Base-by-base conservation (phyloP, 2,329 filamentous ascomycete species). In the Escovopsis sp. region DNA sequence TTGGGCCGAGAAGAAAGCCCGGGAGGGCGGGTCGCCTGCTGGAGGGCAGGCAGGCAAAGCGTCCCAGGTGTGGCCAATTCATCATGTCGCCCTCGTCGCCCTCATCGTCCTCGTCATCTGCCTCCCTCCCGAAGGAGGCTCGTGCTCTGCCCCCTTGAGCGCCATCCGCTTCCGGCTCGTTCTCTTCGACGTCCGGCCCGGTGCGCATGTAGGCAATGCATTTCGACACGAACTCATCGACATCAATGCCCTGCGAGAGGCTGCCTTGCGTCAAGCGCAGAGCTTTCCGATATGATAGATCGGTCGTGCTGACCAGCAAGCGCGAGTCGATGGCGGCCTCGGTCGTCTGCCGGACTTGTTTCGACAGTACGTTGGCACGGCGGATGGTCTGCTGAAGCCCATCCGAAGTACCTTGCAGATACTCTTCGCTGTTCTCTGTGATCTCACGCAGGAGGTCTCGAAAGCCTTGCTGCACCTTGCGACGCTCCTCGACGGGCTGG, bases 301-400 rank as follows among this genome's bases (percentile, higher is more conserved):
- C 86, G 5, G 83, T 82, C 1, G 83, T 76, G 43, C 71, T 76
- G 33, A 94, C 79, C 4, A 96, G 68, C 18, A 92, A 66, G n/a
- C 82, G 76, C 0, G 88, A 86, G 53, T 98, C 90, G 41, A 93
- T 78, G 1, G 81, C 83, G 1, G 90, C 90, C 53, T 96, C 90
- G 2, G 78, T 76, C 1, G 90, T 94, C 60, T 94, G 87, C 48
- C 80, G 83, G 40, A 93, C 79, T 45, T 74, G 66, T 37, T 66
- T 64, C 41, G 79, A 76, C 12, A 78, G 59, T 26, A 65, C 55
- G 45, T 90, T 77, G 13, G 80, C 77, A 43, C 70, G 68, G 17
- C 70, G 55, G 17, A 96, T 62, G 1, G 76, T 74, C 9, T 79
- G 65, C 39, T 70, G 62, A 13, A 94, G 62, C 2, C 76, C 74